Conservation (phyloP, 2,329 filamentous ascomycete genomes). For the Neonectria faginata region DNA sequence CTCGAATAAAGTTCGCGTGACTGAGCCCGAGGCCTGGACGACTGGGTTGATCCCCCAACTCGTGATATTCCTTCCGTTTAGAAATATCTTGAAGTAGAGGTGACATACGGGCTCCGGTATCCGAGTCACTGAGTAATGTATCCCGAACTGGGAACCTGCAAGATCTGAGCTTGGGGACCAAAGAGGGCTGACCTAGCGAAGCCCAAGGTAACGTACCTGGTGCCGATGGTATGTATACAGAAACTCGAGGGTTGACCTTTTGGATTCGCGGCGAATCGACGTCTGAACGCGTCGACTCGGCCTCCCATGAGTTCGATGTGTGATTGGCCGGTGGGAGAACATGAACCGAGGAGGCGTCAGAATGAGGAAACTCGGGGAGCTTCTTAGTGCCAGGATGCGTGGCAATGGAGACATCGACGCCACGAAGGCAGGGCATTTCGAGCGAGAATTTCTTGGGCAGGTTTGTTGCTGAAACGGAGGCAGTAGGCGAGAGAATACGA, state of each 20-base stretch:
- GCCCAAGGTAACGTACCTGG: slow-evolving; percentile 55
- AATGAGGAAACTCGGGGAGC: slow-evolving; percentile 67
- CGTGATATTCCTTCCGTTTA: slow-evolving; percentile 65
- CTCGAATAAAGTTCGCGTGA: slow-evolving; percentile 62
- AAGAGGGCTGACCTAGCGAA: background rate
- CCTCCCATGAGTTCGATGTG: slow-evolving; percentile 37
- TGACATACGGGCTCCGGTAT: slow-evolving; percentile 51
- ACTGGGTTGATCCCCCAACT: slow-evolving; percentile 64
- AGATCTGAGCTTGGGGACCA: background rate
- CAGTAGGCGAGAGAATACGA: background rate
- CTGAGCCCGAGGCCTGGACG: slow-evolving; percentile 51
- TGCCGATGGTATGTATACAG: slow-evolving; percentile 68
- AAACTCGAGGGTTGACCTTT: slow-evolving; percentile 57
- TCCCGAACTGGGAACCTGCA: slow-evolving; percentile 63
- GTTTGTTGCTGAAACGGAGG: background rate
- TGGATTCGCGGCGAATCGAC: slow-evolving; percentile 34
- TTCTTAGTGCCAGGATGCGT: slow-evolving; percentile 50
- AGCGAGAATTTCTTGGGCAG: background rate
- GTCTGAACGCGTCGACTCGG: background rate
- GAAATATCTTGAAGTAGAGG: slow-evolving; percentile 66
- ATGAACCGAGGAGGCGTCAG: slow-evolving; percentile 60
- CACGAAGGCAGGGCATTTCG: slow-evolving; percentile 62
- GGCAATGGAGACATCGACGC: slow-evolving; percentile 60
- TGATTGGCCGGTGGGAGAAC: slow-evolving; percentile 42
- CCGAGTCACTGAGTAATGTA: slow-evolving; percentile 60